Evolutionary conservation across 1,284 basidiomycete genomes (phyloP).

Genomic region (Rhodofomes roseus): DNA sequence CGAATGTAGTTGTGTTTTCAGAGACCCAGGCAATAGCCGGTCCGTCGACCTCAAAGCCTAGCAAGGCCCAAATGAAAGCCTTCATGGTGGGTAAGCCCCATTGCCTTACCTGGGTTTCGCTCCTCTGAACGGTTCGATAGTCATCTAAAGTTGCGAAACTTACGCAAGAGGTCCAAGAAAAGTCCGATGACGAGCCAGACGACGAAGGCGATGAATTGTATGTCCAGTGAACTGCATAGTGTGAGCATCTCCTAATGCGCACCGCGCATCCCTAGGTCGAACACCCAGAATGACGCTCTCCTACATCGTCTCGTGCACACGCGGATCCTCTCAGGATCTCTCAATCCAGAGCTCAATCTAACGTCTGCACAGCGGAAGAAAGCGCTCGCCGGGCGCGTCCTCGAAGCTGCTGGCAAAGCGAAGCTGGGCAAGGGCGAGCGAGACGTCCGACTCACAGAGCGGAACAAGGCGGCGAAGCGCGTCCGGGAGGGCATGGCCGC

Average conservation of each 20-base stretch:
- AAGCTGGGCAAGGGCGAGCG: constrained; percentile 73
- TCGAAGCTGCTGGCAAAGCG: constrained; percentile 61
- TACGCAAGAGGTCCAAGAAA: constrained; percentile 30
- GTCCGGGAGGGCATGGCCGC: constrained; percentile 63
- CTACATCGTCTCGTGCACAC: constrained; percentile 77
- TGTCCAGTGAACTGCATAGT: constrained; percentile 22
- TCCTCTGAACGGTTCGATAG: constrained; percentile 32
- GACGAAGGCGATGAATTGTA: constrained; percentile 45
- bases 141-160: constrained; percentile 73
- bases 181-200: constrained; percentile 18
- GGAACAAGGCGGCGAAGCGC: constrained; percentile 62
- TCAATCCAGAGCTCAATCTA: constrained; percentile 55
- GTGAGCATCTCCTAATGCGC: background rate
- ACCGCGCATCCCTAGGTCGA: constrained; percentile 45
- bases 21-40: constrained; percentile 28
- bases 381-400: constrained; percentile 68
- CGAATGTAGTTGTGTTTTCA: constrained; percentile 56
- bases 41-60: constrained; percentile 8
- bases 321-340: constrained; percentile 66
- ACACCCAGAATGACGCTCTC: constrained; percentile 69
- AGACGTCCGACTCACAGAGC: constrained; percentile 52
- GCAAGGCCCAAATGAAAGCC: constrained; percentile 49
- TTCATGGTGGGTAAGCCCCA: constrained; percentile 60
- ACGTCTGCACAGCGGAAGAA: constrained; percentile 64
- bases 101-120: constrained; percentile 4